Conservation (phyloP, 116 monocot species). For the Trichopus zeylanicus region DNA sequence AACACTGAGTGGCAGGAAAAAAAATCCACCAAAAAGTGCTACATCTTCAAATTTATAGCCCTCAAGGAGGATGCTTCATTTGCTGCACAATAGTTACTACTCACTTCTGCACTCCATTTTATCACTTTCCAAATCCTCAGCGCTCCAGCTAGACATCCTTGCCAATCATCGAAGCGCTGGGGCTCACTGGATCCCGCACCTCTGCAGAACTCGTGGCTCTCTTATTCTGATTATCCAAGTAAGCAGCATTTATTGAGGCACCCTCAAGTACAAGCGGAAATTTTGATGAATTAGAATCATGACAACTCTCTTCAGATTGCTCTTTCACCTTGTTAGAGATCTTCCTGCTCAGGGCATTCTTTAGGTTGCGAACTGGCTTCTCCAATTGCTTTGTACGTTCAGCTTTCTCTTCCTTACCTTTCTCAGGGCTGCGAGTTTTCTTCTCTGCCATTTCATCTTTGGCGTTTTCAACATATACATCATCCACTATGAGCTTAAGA, state of each 20-base stretch:
- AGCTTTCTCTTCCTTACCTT: not conserved
- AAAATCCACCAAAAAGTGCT: no score
- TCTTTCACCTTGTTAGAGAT: not conserved
- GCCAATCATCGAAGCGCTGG: no score
- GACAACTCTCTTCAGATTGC: not conserved
- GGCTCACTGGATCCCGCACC: no score
- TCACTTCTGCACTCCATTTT: no score
- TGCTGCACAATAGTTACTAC: no score
- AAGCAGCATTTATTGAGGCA: not conserved
- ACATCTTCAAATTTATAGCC: no score
- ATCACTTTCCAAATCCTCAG: no score
- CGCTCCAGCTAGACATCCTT: no score
- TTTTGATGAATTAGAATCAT: not conserved
- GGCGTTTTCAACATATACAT: not conserved
- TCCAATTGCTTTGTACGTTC: not conserved
- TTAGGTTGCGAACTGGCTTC: not conserved
- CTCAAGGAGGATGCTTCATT: no score
- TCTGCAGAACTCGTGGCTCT: no score
- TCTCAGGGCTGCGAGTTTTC: no score
- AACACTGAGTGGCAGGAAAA: no score
- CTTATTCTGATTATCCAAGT: not conserved
- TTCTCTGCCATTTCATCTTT: not conserved
- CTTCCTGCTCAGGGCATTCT: not conserved
- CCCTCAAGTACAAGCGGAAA: not conserved
- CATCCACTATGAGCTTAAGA: slow-evolving; percentile 18